Percentiles rank a stretch among this genome's conserved stretches.
Evolutionary conservation across 139 green algal genomes (phyloP).

Genomic region (Tetradesmus lagerheimii): DNA sequence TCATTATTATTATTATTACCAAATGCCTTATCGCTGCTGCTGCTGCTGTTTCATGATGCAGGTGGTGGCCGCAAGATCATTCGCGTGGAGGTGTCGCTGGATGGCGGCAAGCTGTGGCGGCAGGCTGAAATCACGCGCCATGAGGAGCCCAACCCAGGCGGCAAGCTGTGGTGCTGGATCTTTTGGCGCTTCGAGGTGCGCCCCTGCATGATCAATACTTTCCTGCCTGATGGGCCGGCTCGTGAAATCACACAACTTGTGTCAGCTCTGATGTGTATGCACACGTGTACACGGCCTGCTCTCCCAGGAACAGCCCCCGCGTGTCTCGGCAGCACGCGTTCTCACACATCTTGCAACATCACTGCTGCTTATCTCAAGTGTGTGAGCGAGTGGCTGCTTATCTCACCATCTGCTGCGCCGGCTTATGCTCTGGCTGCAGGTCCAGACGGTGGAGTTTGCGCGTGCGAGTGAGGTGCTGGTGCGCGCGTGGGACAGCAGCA

Average conservation of each 20-base stretch:
- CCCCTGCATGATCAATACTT: too few relatives aligned
- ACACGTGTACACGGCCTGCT: too few relatives aligned
- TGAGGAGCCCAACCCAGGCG: slow-evolving; percentile 75
- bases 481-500: slow-evolving; percentile 85
- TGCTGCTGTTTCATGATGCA: background rate
- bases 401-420: too few relatives aligned
- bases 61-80: slow-evolving; percentile 82
- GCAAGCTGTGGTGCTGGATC: slow-evolving; percentile 94
- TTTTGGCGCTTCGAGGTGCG: slow-evolving; percentile 78
- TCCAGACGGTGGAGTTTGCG: slow-evolving; percentile 36
- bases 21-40: background rate
- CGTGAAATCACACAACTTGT: too few relatives aligned
- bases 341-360: too few relatives aligned
- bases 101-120: slow-evolving; percentile 87
- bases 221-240: too few relatives aligned
- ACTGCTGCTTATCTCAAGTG: too few relatives aligned
- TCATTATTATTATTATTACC: too few relatives aligned
- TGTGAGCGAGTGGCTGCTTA: too few relatives aligned
- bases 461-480: slow-evolving; percentile 56
- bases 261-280: too few relatives aligned
- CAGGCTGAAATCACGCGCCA: slow-evolving; percentile 78
- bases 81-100: slow-evolving; percentile 93
- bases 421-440: background rate
- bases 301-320: too few relatives aligned
- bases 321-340: too few relatives aligned